Evolutionary conservation across 1,284 basidiomycete genomes (phyloP), one percentile per base, ranked within the genome.

Genomic region (Hemileia vastatrix): DNA sequence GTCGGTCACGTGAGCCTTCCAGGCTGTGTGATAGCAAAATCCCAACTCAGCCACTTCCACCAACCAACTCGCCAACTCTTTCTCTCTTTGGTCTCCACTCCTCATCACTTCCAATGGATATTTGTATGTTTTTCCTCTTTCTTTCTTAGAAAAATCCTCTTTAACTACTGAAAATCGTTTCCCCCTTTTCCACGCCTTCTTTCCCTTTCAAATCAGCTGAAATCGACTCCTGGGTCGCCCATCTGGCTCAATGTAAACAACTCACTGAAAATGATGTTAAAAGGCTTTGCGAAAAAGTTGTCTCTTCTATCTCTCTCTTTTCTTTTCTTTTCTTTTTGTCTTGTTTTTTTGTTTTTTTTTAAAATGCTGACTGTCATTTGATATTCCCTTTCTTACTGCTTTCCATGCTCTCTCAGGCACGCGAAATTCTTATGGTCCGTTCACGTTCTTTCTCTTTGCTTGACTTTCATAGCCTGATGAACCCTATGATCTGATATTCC

Each of bases 271-370:
- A 84, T 27, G 94, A 98, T 78, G 91, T 99, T 67, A 97, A 97
- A 83, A 86, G 86, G 77, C 83, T 99, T 69, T 99, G 95, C 81
- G 94, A 98, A 82, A 98, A 96, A 87, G 93, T 92, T n/a, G n/a
- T n/a, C 73, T 68, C 84, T 79, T 62, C 19, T 48, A 24, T n/a
- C 6, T 44, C 23, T 15, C 8, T 33, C 24, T 24, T 51, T 53
- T 27, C 33, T 2, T 8, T 45, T 27, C 33, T 23, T 11, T 32
- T n/a, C 36, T 8, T 1, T 43, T 44, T 21, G 13, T 27, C 40
- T 33, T 21, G 24, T 4, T 27, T 43, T 36, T 1, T 43, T 43
- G 36, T n/a, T 43, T 6, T 23, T n/a, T 36, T 24, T 51, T 32
- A 27, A 31, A 27, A 48, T 49, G 36, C 60, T 57, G 40, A 65